Base-by-base conservation (phyloP, 2,329 filamentous ascomycete species). In the Beauveria sp. region DNA sequence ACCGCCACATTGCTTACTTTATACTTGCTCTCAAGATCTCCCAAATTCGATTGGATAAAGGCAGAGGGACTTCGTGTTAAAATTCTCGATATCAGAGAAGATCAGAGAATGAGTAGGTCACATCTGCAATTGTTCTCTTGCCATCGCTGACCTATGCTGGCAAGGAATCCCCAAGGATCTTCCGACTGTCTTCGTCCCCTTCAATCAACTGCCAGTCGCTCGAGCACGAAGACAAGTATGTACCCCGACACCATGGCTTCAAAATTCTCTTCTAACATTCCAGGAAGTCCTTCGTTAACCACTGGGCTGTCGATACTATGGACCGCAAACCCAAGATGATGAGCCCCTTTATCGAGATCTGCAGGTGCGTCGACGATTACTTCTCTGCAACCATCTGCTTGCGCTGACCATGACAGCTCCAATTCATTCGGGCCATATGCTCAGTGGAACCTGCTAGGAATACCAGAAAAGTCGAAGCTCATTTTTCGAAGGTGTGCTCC, bases 221-320 rank as follows among this genome's bases (percentile, higher is more conserved):
- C 40, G 40, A 5, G 9, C n/a, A 9, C 49, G 49, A 46, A 22
- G 14, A 52, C 28, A 26, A 3, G 58, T 60, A 45, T 9, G 58
- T 20, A 8, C 14, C 4, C 26, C 3, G 10, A n/a, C 6, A 22
- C 22, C 9, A 16, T 5, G 4, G 9, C 26, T 22, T 10, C 3
- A 9, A 3, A 47, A 18, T 6, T 12, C 6, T 9, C 5, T 30
- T 12, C 38, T 53, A 26, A 60, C 22, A 3, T 12, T 9, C 3
- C 16, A 51, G 14, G 1, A 5, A 58, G 43, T 26, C 38, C 18
- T 24, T 3, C 10, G 1, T n/a, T 14, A 24, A 46, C 5, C 84
- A 87, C 67, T 87, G 85, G 85, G 82, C 84, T 6, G 79, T 85
- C 65, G 77, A 81, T 46, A 84, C 87, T 26, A 86, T 87, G 65